These are phyloP conservation scores for Trichoderma arundinaceum DNA, from an alignment of 2,329 filamentous ascomycete species.

Conservation along the genomic window DNA sequence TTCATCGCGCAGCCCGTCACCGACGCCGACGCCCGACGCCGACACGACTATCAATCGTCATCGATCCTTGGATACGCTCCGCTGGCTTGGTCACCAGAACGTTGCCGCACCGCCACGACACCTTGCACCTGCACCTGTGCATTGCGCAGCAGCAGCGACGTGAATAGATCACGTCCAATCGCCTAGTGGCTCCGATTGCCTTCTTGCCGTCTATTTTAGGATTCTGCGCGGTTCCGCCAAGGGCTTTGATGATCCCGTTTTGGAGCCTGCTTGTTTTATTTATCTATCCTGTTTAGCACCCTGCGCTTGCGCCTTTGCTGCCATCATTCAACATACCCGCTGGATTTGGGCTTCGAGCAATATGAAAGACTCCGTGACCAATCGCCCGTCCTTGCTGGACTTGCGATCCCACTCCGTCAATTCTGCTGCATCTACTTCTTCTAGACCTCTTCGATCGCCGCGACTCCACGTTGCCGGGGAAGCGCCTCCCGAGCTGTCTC, in stretches of 20 bases:
- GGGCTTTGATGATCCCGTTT: conserved; percentile 23
- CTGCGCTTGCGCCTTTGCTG: conserved; percentile 26
- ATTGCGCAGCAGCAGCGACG: conserved; percentile 6
- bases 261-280: conserved; percentile 17
- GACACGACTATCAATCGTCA: conserved; percentile 12
- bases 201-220: conserved; percentile 1
- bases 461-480: conserved; percentile 79
- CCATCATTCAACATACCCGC: conserved; percentile 14
- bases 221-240: conserved; percentile 1
- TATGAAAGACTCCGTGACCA: conserved; percentile 51
- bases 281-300: conserved; percentile 27
- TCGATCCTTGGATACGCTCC: conserved; percentile 9
- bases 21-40: conserved; percentile 9
- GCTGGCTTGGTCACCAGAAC: conserved; percentile 22
- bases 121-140: conserved; percentile 17
- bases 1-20: conserved; percentile 14
- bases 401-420: conserved; percentile 62
- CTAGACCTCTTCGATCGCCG: conserved; percentile 69
- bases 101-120: conserved; percentile 26
- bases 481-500: conserved; percentile 86
- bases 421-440: conserved; percentile 51
- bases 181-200: background rate
- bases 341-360: conserved; percentile 20
- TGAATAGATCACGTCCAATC: conserved; percentile 6
- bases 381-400: conserved; percentile 64